Conservation (phyloP, 2,329 filamentous ascomycete genomes). For the Ophiostoma pallidulum region DNA sequence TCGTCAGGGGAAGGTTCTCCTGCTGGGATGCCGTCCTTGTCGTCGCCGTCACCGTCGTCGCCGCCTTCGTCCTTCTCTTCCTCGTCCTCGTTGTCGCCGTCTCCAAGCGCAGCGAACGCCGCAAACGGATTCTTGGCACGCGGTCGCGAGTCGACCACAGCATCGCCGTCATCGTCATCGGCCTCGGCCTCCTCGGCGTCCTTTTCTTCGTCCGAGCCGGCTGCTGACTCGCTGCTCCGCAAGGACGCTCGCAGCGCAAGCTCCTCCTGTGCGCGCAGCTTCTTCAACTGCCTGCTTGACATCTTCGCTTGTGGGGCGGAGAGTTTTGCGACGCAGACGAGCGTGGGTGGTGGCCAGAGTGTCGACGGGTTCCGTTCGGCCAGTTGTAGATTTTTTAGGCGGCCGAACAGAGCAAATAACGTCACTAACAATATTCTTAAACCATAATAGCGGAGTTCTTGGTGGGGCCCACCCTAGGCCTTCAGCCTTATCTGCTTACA, state of each 20-base stretch:
- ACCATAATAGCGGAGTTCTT: too few relatives aligned
- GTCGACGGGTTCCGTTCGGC: too few relatives aligned
- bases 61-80: conserved; percentile 22
- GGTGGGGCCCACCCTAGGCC: too few relatives aligned
- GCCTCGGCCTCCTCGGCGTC: conserved; percentile 24
- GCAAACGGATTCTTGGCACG: conserved; percentile 30
- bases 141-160: background rate
- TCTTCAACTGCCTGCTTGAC: conserved; percentile 44
- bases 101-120: conserved; percentile 40
- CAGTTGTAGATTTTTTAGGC: too few relatives aligned
- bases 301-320: too few relatives aligned
- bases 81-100: conserved; percentile 32
- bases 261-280: conserved; percentile 42
- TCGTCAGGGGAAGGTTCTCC: conserved; percentile 22
- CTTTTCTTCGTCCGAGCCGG: conserved; percentile 21
- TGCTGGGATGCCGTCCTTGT: conserved; percentile 10
- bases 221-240: conserved; percentile 20
- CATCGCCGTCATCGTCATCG: background rate
- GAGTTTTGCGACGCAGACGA: too few relatives aligned
- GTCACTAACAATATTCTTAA: too few relatives aligned
- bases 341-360: too few relatives aligned
- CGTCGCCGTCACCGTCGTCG: conserved; percentile 22
- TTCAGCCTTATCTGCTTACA: too few relatives aligned
- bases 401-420: too few relatives aligned
- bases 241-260: conserved; percentile 21